These are phyloP conservation scores for Stephania yunnanensis DNA, from an alignment of 164 flowering plant genomes.

Conservation along the genomic window DNA sequence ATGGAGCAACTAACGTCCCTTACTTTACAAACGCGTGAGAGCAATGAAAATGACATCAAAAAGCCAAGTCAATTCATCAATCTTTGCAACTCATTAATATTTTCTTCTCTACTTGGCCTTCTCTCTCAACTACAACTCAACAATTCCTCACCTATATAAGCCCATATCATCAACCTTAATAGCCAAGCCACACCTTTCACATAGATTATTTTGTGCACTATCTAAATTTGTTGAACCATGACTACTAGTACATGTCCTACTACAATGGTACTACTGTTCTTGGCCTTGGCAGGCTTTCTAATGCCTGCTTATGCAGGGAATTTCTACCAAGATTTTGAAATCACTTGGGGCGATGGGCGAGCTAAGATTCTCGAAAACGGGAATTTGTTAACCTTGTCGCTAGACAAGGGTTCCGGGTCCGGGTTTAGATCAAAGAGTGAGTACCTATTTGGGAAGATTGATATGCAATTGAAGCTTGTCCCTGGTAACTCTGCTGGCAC, in stretches of 20 bases:
- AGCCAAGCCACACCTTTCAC: neutral
- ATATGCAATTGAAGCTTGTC: slow-evolving; percentile 22
- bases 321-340: slow-evolving; percentile 17
- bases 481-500: slow-evolving; percentile 25
- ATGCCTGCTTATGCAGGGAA: slow-evolving; percentile 10
- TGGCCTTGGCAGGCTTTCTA: neutral
- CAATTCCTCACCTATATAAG: neutral
- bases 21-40: neutral
- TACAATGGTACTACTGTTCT: neutral
- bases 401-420: slow-evolving; percentile 19
- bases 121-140: neutral
- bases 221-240: neutral
- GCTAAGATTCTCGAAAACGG: slow-evolving; percentile 13
- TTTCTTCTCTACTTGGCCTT: slow-evolving; percentile 4
- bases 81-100: neutral
- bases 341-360: slow-evolving; percentile 17
- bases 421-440: slow-evolving; percentile 21
- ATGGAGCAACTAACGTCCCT: neutral
- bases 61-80: slow-evolving; percentile 4
- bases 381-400: slow-evolving; percentile 16
- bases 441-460: slow-evolving; percentile 16
- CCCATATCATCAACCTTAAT: neutral
- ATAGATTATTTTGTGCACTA: neutral
- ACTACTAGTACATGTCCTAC: neutral
- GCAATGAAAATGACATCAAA: neutral